A percentile compares a stretch with the other conserved stretches of the same genome.
Evolutionary conservation across 2,329 filamentous ascomycete species (phyloP).

Genomic region (Microsporum ferrugineum): DNA sequence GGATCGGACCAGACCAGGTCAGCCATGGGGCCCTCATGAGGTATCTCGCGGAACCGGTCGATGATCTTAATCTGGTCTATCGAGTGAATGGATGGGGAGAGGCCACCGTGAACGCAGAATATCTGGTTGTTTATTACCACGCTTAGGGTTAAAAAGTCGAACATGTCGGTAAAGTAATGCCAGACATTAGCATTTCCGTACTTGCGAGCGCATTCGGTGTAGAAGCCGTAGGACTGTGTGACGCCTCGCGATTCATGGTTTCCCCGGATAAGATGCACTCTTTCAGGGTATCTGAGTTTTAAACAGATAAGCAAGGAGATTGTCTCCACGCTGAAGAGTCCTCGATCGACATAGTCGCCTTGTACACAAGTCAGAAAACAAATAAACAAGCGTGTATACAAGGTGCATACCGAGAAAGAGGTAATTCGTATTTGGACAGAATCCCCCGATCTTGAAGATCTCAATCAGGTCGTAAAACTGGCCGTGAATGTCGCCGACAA

Average conservation of each 20-base stretch:
- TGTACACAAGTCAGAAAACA: background rate
- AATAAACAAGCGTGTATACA: background rate
- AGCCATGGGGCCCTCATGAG: slow-evolving; percentile 98
- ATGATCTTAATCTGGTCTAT: slow-evolving; percentile 99
- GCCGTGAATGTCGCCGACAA: slow-evolving; percentile 96
- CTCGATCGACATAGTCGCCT: slow-evolving; percentile 97
- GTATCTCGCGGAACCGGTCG: slow-evolving; percentile 95
- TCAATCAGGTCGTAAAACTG: slow-evolving; percentile 99
- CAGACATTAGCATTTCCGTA: slow-evolving; percentile 98
- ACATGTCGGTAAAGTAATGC: slow-evolving; percentile 99
- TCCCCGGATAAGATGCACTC: slow-evolving; percentile 89
- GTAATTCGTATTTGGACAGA: slow-evolving; percentile 96
- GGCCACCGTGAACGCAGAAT: slow-evolving; percentile 92
- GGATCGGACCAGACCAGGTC: slow-evolving; percentile 98
- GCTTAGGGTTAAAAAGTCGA: slow-evolving; percentile 91
- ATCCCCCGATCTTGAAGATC: slow-evolving; percentile 97
- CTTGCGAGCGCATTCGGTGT: slow-evolving; percentile 94
- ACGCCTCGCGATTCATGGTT: slow-evolving; percentile 97
- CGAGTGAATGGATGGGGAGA: slow-evolving; percentile 85
- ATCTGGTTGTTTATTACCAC: slow-evolving; percentile 99
- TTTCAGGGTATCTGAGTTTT: slow-evolving; percentile 90
- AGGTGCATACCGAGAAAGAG: slow-evolving; percentile 67
- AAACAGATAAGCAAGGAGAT: slow-evolving; percentile 95
- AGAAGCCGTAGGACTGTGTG: slow-evolving; percentile 97
- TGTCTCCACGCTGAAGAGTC: slow-evolving; percentile 96